Conservation (phyloP, 164 flowering plant genomes). For the Sextonia rubra region DNA sequence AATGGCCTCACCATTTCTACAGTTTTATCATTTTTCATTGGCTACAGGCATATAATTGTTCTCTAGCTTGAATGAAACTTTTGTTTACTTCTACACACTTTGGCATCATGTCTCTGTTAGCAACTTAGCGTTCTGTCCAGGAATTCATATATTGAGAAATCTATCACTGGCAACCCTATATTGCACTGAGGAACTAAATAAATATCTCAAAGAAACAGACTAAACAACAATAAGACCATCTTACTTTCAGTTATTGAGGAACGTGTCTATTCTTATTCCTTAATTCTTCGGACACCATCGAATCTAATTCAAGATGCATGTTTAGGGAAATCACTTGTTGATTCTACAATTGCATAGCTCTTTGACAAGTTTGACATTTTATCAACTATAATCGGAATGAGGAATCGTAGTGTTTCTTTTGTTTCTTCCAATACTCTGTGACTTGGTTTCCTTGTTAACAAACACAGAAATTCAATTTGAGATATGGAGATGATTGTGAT, state of each 20-base stretch:
- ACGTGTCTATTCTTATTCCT: not conserved
- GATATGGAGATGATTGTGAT: conserved; percentile 37
- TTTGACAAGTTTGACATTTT: not conserved
- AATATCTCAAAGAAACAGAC: not conserved
- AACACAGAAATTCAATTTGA: conserved; percentile 10
- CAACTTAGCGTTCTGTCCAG: not conserved
- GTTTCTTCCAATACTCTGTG: not conserved
- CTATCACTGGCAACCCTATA: too few relatives aligned
- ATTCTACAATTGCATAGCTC: not conserved
- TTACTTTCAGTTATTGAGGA: not conserved
- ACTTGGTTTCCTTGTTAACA: not conserved
- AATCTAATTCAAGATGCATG: not conserved
- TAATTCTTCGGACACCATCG: not conserved
- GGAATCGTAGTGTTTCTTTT: not conserved
- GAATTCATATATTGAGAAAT: too few relatives aligned
- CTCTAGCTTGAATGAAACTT: not conserved
- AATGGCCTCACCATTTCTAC: too few relatives aligned
- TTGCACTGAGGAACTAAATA: not conserved
- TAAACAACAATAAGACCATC: not conserved
- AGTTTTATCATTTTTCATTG: too few relatives aligned
- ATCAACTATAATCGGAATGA: not conserved
- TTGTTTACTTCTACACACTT: not conserved
- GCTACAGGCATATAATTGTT: too few relatives aligned
- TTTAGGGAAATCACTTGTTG: not conserved
- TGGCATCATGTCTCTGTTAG: not conserved